These are phyloP conservation scores for Lippia alba DNA, from an alignment of 305 asterid species.

Conservation along the genomic window DNA sequence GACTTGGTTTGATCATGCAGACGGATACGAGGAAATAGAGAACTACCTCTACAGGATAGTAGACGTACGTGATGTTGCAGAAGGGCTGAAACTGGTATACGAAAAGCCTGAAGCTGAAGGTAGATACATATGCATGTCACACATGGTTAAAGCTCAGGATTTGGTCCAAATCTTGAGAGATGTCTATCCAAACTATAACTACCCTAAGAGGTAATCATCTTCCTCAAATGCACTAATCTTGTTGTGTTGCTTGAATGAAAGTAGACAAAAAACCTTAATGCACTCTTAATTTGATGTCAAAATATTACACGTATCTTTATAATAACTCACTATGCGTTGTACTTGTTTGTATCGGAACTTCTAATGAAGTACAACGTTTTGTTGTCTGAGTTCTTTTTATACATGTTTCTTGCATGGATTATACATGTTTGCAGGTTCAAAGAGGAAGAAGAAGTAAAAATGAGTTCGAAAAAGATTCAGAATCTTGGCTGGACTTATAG, in stretches of 20 bases:
- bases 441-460: constrained; percentile 35
- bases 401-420: no score
- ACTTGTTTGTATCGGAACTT: no score
- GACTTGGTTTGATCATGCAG: constrained; percentile 35
- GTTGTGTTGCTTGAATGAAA: no score
- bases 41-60: constrained; percentile 46
- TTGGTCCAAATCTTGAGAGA: constrained; percentile 53
- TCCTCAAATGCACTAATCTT: no score
- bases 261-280: no score
- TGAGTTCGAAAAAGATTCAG: constrained; percentile 66
- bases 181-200: constrained; percentile 56
- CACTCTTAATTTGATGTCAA: no score
- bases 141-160: constrained; percentile 38
- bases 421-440: constrained; percentile 50
- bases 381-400: no score
- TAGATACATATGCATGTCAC: constrained; percentile 68
- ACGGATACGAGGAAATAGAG: constrained; percentile 61
- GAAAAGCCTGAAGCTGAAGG: constrained; percentile 72
- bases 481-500: constrained; percentile 67
- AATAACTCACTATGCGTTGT: no score
- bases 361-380: no score
- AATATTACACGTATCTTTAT: no score
- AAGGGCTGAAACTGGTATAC: constrained; percentile 58
- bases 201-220: constrained; percentile 67
- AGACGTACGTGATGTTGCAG: constrained; percentile 80